These are phyloP conservation scores for Penicillium parvum DNA, from an alignment of 495 filamentous ascomycete genomes.

Conservation along the genomic window DNA sequence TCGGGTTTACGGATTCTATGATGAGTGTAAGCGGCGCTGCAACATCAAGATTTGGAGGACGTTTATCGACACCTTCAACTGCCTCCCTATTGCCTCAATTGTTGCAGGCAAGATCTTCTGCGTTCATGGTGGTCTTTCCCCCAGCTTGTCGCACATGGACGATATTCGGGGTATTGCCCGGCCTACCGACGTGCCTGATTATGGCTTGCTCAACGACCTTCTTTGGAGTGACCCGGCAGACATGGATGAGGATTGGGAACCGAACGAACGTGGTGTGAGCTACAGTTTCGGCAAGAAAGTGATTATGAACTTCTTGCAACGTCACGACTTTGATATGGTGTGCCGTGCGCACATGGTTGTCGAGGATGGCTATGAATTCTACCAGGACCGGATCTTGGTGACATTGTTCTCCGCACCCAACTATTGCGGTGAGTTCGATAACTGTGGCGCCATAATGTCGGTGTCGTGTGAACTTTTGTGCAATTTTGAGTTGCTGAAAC, in stretches of 20 bases:
- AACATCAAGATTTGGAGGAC: constrained; percentile 99
- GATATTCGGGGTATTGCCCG: constrained; percentile 95
- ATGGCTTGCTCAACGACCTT: constrained; percentile 91
- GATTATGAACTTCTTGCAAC: constrained; percentile 91
- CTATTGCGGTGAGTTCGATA: constrained; percentile 99
- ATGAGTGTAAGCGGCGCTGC: constrained; percentile 96
- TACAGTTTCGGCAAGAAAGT: constrained; percentile 99
- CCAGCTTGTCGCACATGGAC: constrained; percentile 91
- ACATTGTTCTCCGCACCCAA: constrained; percentile 98
- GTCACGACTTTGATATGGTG: constrained; percentile 95
- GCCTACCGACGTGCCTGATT: constrained; percentile 96
- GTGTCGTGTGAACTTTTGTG: constrained; percentile 90
- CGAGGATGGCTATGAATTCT: constrained; percentile 99
- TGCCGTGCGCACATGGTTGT: constrained; percentile 99
- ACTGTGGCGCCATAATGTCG: constrained; percentile 99
- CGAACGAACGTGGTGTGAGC: constrained; percentile 94
- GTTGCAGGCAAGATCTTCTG: constrained; percentile 99
- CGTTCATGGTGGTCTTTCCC: constrained; percentile 93
- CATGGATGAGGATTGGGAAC: constrained; percentile 97
- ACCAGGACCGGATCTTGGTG: constrained; percentile 89
- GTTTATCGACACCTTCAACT: constrained; percentile 99
- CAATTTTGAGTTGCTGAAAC: constrained; percentile 95
- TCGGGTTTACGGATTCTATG: constrained; percentile 97
- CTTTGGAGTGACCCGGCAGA: constrained; percentile 98
- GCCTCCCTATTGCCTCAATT: constrained; percentile 89